Base-by-base conservation (phyloP, 768 basidiomycete species). In the Suillus luteus region DNA sequence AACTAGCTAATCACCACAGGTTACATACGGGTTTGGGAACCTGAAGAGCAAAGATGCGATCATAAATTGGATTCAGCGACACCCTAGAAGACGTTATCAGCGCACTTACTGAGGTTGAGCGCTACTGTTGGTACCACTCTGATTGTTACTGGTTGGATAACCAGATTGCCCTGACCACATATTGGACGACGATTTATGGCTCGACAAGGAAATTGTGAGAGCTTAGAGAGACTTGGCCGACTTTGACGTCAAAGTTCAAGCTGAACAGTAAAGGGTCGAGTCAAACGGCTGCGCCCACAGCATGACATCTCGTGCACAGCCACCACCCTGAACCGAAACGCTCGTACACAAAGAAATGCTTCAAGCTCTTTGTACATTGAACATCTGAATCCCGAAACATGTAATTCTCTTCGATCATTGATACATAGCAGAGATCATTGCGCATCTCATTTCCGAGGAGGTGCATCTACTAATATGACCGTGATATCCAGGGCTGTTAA, bases 1-100 rank as follows among this genome's bases (percentile, higher is more conserved):
- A 14, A 8, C 24, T 5, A n/a, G 6, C 19, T 10, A 8, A 40
- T 60, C n/a, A 8, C 2, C 8, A 41, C 9, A 7, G 11, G 27
- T n/a, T 12, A 65, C 71, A 55, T 63, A 72, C 71, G 54, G 12
- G 51, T 61, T 57, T 17, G 61, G 67, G 48, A 55, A 71, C 37
- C 68, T 66, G 41, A 38, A 48, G 57, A 37, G 40, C 31, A 22
- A 49, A 4, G 7, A 17, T 44, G 44, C 35, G 33, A 27, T 44
- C 51, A 44, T 33, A 41, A 33, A 44, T 41, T 60, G 15, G 19
- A 35, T 17, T 62, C 55, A 62, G 37, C 49, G 14, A 12, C 38
- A 17, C 22, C n/a, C 5, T 14, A 22, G 27, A 24, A 8, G 38
- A 40, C 9, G 24, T 17, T 27, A 31, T 37, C 9, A n/a, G 44